These are phyloP conservation scores for Talaromyces sp. DNA, from an alignment of 2,329 filamentous ascomycete genomes.

Conservation along the genomic window DNA sequence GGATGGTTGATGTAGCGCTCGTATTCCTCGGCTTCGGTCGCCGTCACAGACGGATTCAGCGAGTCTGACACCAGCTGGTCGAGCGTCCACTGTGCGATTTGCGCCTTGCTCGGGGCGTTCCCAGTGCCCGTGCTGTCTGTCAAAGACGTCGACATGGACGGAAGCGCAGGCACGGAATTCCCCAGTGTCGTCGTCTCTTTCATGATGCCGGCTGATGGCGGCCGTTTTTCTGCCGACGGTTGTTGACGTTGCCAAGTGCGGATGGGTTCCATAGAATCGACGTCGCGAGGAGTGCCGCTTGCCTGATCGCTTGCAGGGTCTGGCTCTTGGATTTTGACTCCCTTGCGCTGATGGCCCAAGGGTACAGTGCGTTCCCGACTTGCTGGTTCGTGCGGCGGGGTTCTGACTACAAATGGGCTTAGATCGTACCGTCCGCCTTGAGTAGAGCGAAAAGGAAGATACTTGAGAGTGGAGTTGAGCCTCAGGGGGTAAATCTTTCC, in stretches of 20 bases:
- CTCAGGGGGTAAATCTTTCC: constrained; percentile 88
- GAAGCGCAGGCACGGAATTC: constrained; percentile 14
- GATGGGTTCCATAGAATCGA: constrained; percentile 15
- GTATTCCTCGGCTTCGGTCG: constrained; percentile 78
- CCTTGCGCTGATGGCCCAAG: constrained; percentile 50
- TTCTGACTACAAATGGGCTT: constrained; percentile 80
- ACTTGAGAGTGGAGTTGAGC: constrained; percentile 83
- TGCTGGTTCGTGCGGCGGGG: constrained; percentile 47
- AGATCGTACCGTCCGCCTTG: constrained; percentile 68
- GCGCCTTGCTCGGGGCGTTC: constrained; percentile 70
- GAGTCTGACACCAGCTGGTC: constrained; percentile 80
- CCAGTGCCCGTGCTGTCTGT: constrained; percentile 29
- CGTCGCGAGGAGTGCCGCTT: constrained; percentile 23
- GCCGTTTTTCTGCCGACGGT: constrained; percentile 27
- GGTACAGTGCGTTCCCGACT: constrained; percentile 47
- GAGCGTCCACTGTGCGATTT: constrained; percentile 77
- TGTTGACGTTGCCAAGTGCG: constrained; percentile 27
- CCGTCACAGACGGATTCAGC: constrained; percentile 74
- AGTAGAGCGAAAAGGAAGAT: constrained; percentile 69
- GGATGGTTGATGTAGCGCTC: constrained; percentile 83
- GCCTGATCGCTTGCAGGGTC: constrained; percentile 41
- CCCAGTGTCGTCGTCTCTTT: constrained; percentile 39
- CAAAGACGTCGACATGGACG: constrained; percentile 32
- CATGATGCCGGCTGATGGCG: constrained; percentile 49
- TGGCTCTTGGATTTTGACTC: constrained; percentile 64